These are phyloP conservation scores for Mycena alexandri DNA, from an alignment of 768 basidiomycete species.

Conservation along the genomic window DNA sequence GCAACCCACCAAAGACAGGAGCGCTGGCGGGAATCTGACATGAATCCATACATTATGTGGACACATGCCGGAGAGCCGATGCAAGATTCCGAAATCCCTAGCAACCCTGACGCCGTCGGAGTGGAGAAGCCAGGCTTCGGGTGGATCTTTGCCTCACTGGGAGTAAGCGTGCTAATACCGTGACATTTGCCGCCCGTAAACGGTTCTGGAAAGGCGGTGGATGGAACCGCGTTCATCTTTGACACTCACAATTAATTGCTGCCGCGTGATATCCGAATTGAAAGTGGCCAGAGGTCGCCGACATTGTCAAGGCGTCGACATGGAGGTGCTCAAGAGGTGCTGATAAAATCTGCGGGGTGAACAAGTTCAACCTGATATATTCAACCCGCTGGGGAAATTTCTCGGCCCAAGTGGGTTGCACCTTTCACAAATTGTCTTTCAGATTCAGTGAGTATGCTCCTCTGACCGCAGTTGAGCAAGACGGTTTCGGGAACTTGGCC, in stretches of 20 bases:
- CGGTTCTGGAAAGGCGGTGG: neutral
- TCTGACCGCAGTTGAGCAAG: too few species aligned
- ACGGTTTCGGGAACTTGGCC: too few species aligned
- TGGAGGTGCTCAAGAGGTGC: too few species aligned
- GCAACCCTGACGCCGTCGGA: neutral
- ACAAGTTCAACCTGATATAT: too few species aligned
- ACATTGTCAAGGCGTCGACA: too few species aligned
- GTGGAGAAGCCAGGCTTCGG: slow-evolving; percentile 2
- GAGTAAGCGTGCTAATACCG: neutral
- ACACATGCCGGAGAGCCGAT: neutral
- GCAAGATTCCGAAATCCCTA: neutral
- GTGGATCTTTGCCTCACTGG: neutral
- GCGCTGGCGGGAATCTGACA: neutral
- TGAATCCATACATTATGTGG: neutral
- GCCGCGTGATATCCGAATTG: neutral
- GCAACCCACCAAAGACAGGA: neutral
- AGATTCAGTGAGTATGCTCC: too few species aligned
- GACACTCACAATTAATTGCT: neutral
- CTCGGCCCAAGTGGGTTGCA: too few species aligned
- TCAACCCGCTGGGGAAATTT: too few species aligned
- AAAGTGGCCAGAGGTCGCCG: neutral
- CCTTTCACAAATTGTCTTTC: too few species aligned
- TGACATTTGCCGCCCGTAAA: neutral
- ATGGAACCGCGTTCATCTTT: neutral
- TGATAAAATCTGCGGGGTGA: too few species aligned